phyloP scores from a whole-genome alignment of 805 yeast species.

The Candida sonorensis region DNA sequence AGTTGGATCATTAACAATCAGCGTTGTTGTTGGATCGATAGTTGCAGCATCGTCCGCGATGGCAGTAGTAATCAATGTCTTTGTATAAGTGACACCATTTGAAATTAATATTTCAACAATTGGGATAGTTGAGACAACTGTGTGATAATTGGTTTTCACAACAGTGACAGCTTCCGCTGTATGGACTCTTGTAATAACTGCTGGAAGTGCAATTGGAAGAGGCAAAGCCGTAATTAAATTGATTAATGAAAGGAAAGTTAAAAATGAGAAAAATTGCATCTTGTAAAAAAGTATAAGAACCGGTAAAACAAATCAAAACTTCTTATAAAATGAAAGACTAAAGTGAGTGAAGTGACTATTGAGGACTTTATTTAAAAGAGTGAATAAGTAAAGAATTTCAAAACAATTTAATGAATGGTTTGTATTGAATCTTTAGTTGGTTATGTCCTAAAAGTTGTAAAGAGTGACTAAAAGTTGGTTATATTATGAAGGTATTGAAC shows the following conservation, averaged over 20 bases:
- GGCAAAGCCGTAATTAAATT: conserved; percentile 14
- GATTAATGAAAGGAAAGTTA: too few relatives aligned
- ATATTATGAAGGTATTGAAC: too few relatives aligned
- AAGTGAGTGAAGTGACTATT: too few relatives aligned
- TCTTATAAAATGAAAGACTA: neutral
- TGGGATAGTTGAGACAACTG: conserved; percentile 44
- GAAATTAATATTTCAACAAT: conserved; percentile 47
- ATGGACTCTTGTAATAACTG: conserved; percentile 22
- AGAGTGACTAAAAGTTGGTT: neutral
- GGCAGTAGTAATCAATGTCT: conserved; percentile 35
- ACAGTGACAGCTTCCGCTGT: conserved; percentile 29
- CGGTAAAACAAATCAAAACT: too few relatives aligned
- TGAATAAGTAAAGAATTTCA: neutral
- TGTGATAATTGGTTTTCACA: conserved; percentile 26
- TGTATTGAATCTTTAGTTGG: too few relatives aligned
- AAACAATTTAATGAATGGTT: too few relatives aligned
- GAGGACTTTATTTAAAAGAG: neutral
- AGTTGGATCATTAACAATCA: conserved; percentile 4
- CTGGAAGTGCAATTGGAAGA: conserved; percentile 17
- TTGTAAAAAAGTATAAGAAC: too few relatives aligned
- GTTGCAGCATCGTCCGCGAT: conserved; percentile 19
- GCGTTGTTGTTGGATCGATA: conserved; percentile 8
- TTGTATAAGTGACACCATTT: conserved; percentile 44
- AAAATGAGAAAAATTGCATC: neutral
- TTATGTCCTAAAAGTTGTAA: too few relatives aligned